Conservation (phyloP, 306 rosid species). For the Fagus crenata region DNA sequence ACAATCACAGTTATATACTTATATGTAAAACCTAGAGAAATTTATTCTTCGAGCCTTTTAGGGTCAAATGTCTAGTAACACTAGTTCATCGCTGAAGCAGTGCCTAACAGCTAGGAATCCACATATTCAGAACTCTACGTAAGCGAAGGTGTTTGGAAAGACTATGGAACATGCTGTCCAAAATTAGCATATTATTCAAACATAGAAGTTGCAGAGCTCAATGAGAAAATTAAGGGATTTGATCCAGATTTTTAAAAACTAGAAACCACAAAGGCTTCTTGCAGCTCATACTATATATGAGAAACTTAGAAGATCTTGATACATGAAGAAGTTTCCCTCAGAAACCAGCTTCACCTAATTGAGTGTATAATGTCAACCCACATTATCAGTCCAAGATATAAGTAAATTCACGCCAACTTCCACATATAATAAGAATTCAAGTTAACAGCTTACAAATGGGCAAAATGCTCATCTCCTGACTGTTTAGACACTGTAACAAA, state of each 20-base stretch:
- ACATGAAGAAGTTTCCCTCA: neutral
- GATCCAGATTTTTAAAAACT: neutral
- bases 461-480: neutral
- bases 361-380: neutral
- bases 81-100: neutral
- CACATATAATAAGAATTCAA: neutral
- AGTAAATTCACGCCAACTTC: neutral
- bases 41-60: neutral
- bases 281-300: neutral
- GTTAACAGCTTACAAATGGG: neutral
- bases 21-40: neutral
- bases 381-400: neutral
- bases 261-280: neutral
- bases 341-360: neutral
- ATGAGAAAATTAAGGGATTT: neutral
- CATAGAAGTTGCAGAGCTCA: neutral
- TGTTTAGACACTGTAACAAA: neutral
- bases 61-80: neutral
- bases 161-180: neutral
- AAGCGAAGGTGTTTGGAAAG: neutral
- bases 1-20: neutral
- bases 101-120: neutral
- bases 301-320: neutral
- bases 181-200: neutral
- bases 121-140: neutral